Percentiles rank a stretch among this genome's conserved stretches.
These are phyloP conservation scores for Arctium minus DNA, from an alignment of 129 eudicot species.

Conservation along the genomic window DNA sequence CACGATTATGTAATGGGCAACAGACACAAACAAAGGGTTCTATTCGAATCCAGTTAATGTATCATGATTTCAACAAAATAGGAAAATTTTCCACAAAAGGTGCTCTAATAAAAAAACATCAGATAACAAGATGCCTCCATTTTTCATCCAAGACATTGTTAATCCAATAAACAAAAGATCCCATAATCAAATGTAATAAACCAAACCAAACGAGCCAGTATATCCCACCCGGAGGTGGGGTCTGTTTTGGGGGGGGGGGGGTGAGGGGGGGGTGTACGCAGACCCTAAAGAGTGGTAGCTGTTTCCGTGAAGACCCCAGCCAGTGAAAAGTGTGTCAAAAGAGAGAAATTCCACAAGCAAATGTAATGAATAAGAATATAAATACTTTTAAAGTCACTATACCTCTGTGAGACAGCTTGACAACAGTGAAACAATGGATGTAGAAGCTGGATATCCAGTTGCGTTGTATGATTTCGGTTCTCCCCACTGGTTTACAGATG, in stretches of 20 bases:
- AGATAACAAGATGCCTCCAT: too few species aligned
- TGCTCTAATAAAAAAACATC: too few species aligned
- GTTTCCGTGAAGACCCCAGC: neutral
- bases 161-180: neutral
- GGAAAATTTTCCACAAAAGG: too few species aligned
- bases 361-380: neutral
- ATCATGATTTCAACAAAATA: too few species aligned
- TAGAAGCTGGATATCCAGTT: constrained; percentile 68
- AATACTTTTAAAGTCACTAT: neutral
- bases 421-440: constrained; percentile 55
- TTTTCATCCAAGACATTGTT: too few species aligned
- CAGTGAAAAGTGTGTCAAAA: neutral
- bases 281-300: neutral
- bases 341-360: neutral
- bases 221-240: too few species aligned
- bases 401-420: constrained; percentile 77
- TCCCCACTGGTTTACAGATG: constrained; percentile 66
- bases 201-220: too few species aligned
- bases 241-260: too few species aligned
- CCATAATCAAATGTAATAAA: neutral
- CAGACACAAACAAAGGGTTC: too few species aligned
- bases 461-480: constrained; percentile 75
- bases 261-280: neutral
- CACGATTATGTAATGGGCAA: too few species aligned
- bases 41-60: too few species aligned